Evolutionary conservation across 2,329 filamentous ascomycete species (phyloP).

Genomic region (Xylariaceae sp.): DNA sequence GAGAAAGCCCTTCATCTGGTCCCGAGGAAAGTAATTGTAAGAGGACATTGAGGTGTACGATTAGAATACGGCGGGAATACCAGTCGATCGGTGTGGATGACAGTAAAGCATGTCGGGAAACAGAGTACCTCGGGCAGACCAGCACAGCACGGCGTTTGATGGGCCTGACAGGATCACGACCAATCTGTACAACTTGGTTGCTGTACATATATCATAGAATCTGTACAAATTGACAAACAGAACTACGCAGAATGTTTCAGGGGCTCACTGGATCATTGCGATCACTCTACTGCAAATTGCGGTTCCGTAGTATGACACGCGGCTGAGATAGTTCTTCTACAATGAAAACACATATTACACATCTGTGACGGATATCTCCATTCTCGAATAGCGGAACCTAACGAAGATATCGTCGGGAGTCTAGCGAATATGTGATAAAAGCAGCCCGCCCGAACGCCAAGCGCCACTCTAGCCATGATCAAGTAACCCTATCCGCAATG

Average conservation of each 20-base stretch:
- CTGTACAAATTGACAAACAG: no score
- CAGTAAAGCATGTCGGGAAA: background rate
- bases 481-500: background rate
- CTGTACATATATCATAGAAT: no score
- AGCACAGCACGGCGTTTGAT: no score
- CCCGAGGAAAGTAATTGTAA: conserved; percentile 31
- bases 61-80: conserved; percentile 11
- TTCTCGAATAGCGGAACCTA: background rate
- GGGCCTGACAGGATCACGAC: no score
- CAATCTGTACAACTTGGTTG: no score
- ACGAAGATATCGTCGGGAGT: conserved; percentile 1
- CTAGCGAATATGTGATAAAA: conserved; percentile 4
- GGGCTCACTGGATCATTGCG: no score
- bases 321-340: no score
- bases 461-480: conserved; percentile 11
- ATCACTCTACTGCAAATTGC: no score
- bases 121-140: background rate
- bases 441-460: conserved; percentile 13
- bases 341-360: no score
- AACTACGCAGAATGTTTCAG: no score
- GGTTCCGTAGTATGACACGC: no score
- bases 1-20: conserved; percentile 57
- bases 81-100: background rate
- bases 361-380: no score
- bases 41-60: background rate